Conservation (phyloP, 108 stramenopile genomes). For the Cyclotella sp. region DNA sequence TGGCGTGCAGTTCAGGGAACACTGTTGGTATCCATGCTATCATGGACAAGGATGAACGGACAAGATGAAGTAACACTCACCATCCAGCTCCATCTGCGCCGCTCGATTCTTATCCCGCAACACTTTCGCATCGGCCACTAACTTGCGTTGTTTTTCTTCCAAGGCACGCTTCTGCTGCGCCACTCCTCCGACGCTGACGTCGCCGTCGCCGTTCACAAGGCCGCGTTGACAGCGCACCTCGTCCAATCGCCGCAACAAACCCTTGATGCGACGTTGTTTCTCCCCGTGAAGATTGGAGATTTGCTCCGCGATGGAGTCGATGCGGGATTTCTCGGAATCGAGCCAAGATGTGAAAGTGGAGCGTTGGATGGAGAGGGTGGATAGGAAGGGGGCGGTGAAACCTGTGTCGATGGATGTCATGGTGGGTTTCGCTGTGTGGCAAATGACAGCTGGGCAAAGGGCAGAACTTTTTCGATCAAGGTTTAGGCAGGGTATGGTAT, state of each 20-base stretch:
- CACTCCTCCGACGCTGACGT: neutral
- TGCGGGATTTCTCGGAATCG: neutral
- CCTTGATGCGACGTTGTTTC: neutral
- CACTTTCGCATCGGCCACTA: neutral
- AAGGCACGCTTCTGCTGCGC: conserved; percentile 3
- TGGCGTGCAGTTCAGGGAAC: neutral
- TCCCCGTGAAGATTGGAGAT: neutral
- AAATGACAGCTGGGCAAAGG: too few relatives aligned
- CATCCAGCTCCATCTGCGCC: neutral
- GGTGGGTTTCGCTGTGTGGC: too few relatives aligned
- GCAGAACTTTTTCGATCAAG: too few relatives aligned
- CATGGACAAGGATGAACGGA: neutral
- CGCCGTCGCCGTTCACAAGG: neutral
- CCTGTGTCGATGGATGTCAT: neutral
- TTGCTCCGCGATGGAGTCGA: neutral
- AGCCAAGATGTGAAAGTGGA: neutral
- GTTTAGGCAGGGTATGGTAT: too few relatives aligned
- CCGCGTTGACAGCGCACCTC: neutral
- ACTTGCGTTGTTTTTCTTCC: neutral
- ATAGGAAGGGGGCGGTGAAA: conserved; percentile 3
- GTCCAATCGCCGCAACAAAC: neutral
- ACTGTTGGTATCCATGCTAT: neutral
- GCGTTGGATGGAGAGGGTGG: neutral
- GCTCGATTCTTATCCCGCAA: neutral
- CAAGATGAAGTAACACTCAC: neutral